Evolutionary conservation across 2,329 filamentous ascomycete species (phyloP), one percentile per base, ranked within the genome.

Genomic region (Paecilomyces sp.): DNA sequence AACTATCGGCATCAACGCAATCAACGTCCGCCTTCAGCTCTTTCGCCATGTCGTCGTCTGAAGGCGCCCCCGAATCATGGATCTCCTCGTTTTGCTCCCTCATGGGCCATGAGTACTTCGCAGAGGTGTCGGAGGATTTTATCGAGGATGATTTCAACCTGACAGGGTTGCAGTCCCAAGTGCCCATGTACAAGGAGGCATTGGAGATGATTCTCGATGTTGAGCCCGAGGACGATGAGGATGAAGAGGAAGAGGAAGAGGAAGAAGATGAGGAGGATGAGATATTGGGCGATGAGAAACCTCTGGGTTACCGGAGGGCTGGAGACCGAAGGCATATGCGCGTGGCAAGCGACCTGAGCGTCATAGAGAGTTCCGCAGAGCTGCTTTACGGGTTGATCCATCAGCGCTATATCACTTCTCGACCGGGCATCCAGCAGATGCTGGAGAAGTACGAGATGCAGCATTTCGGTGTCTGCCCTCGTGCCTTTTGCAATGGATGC

Each of bases 71-170:
- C 66, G 94, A 99, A 81, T 96, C 92, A 59, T 99, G 94, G 94
- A 97, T 99, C 80, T 89, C 91, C 64, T 95, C 92, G 60, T 99
- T 97, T 76, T 99, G 94, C 81, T 92, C 91, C 47, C 82, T 97
- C 54, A 85, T 97, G 62, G 94, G 94, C 63, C 94, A 99, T 75
- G 94, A 99, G 77, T 99, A 97, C 80, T 99, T 99, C 76, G 94
- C 94, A 63, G 94, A 99, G 80, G 93, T 99, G 56, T 94, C 91
- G 54, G 94, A 99, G 78, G 94, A 99, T 72, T 99, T 99, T 70
- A 97, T 99, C 72, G 94, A 99, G 76, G 94, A 99, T 86, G 94
- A 99, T 77, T 99, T 99, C 83, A 99, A 99, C 77, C 82, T 99
- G 65, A 99, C 94, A 0, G 94, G 94, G 56, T 82, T 99, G 70